Conservation (phyloP, 1,284 basidiomycete species). For the Afroboletus lepidellus region DNA sequence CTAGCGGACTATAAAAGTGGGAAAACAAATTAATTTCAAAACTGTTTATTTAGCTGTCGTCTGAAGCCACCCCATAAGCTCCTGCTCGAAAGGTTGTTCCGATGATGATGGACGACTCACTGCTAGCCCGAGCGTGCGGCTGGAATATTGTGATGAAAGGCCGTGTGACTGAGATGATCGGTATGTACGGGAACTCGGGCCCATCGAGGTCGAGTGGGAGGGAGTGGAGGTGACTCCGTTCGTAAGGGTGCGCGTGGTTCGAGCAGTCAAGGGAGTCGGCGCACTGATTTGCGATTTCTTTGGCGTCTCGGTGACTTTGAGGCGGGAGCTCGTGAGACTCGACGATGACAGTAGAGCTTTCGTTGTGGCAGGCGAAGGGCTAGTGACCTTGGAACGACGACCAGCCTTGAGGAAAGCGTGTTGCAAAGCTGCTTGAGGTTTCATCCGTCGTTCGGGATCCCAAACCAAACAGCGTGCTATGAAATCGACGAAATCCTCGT, state of each 20-base stretch:
- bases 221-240: constrained; percentile 60
- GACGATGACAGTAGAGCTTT: constrained; percentile 57
- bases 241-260: constrained; percentile 53
- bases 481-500: constrained; percentile 89
- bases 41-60: constrained; percentile 45
- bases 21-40: constrained; percentile 11
- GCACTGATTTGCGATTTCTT: constrained; percentile 86
- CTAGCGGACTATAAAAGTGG: constrained; percentile 9
- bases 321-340: constrained; percentile 47
- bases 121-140: constrained; percentile 53
- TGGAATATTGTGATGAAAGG: constrained; percentile 51
- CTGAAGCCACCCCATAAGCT: constrained; percentile 42
- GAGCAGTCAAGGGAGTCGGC: constrained; percentile 77
- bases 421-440: constrained; percentile 90
- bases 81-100: constrained; percentile 36
- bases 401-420: constrained; percentile 84
- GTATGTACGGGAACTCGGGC: constrained; percentile 53
- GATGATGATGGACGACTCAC: constrained; percentile 40
- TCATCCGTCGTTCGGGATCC: constrained; percentile 96
- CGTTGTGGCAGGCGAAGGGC: constrained; percentile 43
- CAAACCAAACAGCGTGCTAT: constrained; percentile 94
- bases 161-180: constrained; percentile 52
- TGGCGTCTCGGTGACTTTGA: constrained; percentile 66
- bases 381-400: constrained; percentile 50
- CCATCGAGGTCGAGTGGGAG: constrained; percentile 45